Evolutionary conservation across 2,329 filamentous ascomycete species (phyloP), one percentile per base, ranked within the genome.

Genomic region (Aspergillus luchuensis): DNA sequence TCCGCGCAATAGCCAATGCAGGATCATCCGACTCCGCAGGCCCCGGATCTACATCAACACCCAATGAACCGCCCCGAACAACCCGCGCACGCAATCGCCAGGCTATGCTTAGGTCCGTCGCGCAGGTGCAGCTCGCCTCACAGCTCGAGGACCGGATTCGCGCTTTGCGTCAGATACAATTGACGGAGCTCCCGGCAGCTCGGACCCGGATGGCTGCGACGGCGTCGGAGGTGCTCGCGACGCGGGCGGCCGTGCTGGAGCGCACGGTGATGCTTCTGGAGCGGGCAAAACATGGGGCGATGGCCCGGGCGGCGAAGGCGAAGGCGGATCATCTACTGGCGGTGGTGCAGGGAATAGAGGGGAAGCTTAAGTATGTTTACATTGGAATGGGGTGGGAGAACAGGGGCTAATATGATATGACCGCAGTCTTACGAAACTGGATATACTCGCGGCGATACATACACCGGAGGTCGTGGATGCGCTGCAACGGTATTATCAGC

Each of bases 261-360:
- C 70, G 72, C 17, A 74, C 69, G 43, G 67, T 79, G 43, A 68
- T 74, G n/a, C 66, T 78, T n/a, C 63, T 80, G 39, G 76, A 78
- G 60, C 68, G 76, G 52, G 73, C 67, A 23, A 78, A 78, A 58
- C 74, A 78, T 61, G 77, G 77, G 19, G 71, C 69, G 17, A 53
- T 76, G 45, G 69, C 72, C 48, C 68, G 74, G 56, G 75, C 69
- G 56, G 73, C 69, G 21, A 77, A 71, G 60, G 75, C 75, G 4
- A 74, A 73, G 60, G 76, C 75, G 13, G 77, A 78, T 51, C 72
- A 79, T 68, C 61, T 80, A 59, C 71, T 71, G 28, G 70, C 65
- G 33, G 75, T 79, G 49, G 76, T 78, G 49, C 68, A 72, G 52
- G 72, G 70, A 15, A 59, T 80, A 49, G 74, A 74, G 58, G 72